Evolutionary conservation across 371 early-diverging fungal genomes (phyloP).

Genomic region (Batkoa obscura): DNA sequence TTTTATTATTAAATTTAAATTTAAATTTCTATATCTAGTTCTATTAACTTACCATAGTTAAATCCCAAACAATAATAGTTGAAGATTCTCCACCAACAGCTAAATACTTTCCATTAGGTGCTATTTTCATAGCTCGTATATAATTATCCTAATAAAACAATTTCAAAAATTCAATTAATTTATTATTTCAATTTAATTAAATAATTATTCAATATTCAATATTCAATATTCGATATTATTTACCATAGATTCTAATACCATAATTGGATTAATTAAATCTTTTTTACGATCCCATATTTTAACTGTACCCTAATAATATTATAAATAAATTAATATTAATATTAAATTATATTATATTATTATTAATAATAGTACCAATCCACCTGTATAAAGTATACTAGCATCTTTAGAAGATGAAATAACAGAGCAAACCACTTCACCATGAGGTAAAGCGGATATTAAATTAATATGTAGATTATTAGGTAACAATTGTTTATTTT

Average conservation of each 20-base stretch:
- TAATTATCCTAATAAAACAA: slow-evolving; percentile 3
- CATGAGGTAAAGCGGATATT: slow-evolving; percentile 2
- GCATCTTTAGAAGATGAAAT: not conserved
- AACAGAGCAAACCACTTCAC: slow-evolving; percentile 4
- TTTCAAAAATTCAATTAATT: too few species aligned
- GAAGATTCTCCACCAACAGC: slow-evolving; percentile 1
- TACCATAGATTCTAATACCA: slow-evolving; percentile 4
- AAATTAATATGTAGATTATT: too few species aligned
- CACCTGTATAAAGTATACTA: slow-evolving; percentile 5
- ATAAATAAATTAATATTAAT: too few species aligned
- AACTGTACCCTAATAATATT: slow-evolving; percentile 2
- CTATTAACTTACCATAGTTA: not conserved
- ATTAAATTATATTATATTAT: too few species aligned
- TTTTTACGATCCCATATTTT: slow-evolving; percentile 5
- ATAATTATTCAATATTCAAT: too few species aligned
- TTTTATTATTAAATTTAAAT: too few species aligned
- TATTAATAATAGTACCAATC: slow-evolving; percentile 5
- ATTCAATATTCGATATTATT: not conserved
- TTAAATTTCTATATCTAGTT: not conserved
- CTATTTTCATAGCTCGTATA: not conserved
- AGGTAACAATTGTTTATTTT: too few species aligned
- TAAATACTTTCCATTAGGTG: slow-evolving; percentile 5
- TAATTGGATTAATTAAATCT: not conserved
- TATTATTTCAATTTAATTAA: too few species aligned
- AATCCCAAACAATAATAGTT: slow-evolving; percentile 3